Conservation (phyloP, 2,329 filamentous ascomycete species). For the Mycosphaerelloides madeirae region DNA sequence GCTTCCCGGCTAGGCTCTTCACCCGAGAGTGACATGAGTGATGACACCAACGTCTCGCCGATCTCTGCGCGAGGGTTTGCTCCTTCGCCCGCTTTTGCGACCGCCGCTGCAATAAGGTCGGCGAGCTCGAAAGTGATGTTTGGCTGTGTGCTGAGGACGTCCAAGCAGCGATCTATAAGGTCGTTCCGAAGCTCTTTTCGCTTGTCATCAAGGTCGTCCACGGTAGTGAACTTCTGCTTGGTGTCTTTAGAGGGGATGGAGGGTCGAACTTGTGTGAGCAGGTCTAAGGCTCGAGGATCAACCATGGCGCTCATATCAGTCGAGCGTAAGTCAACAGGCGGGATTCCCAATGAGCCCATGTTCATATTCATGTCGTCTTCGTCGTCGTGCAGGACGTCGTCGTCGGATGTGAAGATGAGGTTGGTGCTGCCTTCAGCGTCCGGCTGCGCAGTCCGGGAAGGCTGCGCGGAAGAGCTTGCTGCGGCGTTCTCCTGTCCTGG, state of each 20-base stretch:
- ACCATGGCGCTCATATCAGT: constrained; percentile 24
- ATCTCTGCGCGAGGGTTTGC: constrained; percentile 64
- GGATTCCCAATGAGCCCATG: constrained; percentile 19
- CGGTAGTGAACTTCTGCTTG: constrained; percentile 48
- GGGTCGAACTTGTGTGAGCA: neutral
- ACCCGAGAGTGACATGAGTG: constrained; percentile 64
- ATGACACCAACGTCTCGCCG: constrained; percentile 76
- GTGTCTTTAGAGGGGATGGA: constrained; percentile 19
- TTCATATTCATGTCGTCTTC: constrained; percentile 13
- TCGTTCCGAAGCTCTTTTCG: constrained; percentile 68
- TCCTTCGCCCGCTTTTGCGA: constrained; percentile 56
- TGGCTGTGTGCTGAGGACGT: constrained; percentile 82
- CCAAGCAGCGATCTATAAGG: constrained; percentile 82
- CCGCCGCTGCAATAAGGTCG: constrained; percentile 74
- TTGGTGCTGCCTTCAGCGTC: constrained; percentile 7
- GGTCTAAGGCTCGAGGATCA: constrained; percentile 4
- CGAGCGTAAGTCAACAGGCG: constrained; percentile 21
- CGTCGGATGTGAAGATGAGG: constrained; percentile 9
- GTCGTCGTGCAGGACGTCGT: constrained; percentile 24
- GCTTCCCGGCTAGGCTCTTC: constrained; percentile 48
- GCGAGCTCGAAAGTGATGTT: constrained; percentile 86
- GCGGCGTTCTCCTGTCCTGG: neutral
- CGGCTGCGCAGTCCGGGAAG: neutral
- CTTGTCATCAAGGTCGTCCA: constrained; percentile 75
- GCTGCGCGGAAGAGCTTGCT: neutral